phyloP scores from a whole-genome alignment of 345 rosid species.

The Populus ilicifolia region DNA sequence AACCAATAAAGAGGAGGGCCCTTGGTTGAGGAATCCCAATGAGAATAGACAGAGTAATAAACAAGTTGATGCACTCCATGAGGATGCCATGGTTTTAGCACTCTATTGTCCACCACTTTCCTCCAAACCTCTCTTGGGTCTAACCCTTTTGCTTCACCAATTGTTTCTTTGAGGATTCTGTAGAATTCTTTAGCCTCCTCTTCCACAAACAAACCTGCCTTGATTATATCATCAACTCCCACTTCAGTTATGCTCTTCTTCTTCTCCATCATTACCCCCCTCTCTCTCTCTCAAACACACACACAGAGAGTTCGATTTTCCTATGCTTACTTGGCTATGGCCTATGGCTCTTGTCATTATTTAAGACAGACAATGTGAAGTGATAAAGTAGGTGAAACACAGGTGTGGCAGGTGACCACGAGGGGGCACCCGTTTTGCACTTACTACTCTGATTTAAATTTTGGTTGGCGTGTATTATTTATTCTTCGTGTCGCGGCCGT shows the following conservation, averaged over 20 bases:
- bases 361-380: too few species aligned
- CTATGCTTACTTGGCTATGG: too few species aligned
- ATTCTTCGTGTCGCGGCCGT: too few species aligned
- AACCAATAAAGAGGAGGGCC: slow-evolving; percentile 90
- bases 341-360: too few species aligned
- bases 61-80: slow-evolving; percentile 68
- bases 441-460: too few species aligned
- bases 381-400: too few species aligned
- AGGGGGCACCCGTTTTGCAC: too few species aligned
- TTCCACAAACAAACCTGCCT: slow-evolving; percentile 44
- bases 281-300: neutral
- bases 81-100: slow-evolving; percentile 65
- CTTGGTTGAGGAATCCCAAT: slow-evolving; percentile 57
- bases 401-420: too few species aligned
- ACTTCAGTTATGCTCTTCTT: slow-evolving; percentile 34
- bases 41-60: slow-evolving; percentile 57
- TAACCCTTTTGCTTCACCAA: slow-evolving; percentile 11
- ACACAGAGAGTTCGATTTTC: too few species aligned
- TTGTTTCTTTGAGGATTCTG: slow-evolving; percentile 27
- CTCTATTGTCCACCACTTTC: slow-evolving; percentile 38
- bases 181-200: slow-evolving; percentile 43
- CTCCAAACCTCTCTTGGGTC: slow-evolving; percentile 66
- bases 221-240: slow-evolving; percentile 43
- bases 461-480: too few species aligned
- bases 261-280: slow-evolving; percentile 21